Base-by-base conservation (phyloP, 2,329 filamentous ascomycete species). In the Ciborinia camelliae region DNA sequence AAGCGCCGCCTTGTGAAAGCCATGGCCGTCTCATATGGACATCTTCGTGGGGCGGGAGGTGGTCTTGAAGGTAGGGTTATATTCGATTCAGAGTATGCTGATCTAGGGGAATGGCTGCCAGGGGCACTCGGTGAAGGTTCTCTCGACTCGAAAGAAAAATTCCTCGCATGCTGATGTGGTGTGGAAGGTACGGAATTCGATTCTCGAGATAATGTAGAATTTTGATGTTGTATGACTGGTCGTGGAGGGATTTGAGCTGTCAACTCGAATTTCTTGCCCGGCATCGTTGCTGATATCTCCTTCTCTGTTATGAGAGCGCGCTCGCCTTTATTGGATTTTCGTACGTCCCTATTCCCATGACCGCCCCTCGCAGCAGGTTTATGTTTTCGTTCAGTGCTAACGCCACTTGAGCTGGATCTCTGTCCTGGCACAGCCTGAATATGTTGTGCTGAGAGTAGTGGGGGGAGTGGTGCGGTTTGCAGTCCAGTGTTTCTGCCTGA, bases 141-240 rank as follows among this genome's bases (percentile, higher is more conserved):
- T 73, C 86, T 85, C 55, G 92, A 95, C 75, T 87, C 86, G 72
- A 90, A 90, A 2, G 90, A 90, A 73, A 95, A 90, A 72, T 93
- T 89, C 66, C 92, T 87, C 69, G 92, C 86, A 77, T 91, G 90
- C 76, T 97, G 93, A 74, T 94, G 91, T 10, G 94, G 95, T 3
- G 94, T 98, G 1, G 94, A 96, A 1, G 94, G 94, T 57, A 97
- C 91, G 10, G 94, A 98, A 75, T 84, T 96, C 30, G 94, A 96
- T 75, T 96, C 86, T 61, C 87, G 86, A 54, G 81, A 84, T 65
- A 78, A 78, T 69, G 54, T 75, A 69, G 69, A 85, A 77, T 68
- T 82, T 78, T 66, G 81, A 79, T 69, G 82, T 78, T 75, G 79
- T 69, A 71, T 70, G 54, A 72, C 68, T 67, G 72, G 70, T 71